Base-by-base conservation (phyloP, 2,329 filamentous ascomycete genomes). In the Gyromitra esculenta region DNA sequence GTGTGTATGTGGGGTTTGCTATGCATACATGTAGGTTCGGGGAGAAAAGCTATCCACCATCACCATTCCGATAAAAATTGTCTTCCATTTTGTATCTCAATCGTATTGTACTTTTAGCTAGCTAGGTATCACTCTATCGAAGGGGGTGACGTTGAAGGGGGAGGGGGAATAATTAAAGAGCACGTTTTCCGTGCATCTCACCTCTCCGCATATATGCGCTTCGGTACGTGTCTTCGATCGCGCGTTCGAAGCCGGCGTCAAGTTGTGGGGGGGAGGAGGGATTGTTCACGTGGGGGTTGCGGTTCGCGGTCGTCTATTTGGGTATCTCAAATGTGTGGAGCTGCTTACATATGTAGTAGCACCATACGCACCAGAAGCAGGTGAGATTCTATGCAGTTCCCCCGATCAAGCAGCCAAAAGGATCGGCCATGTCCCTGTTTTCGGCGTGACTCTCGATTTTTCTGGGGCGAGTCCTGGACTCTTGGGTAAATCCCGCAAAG, bases 401-500 rank as follows among this genome's bases (percentile, higher is more conserved):
- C 66, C 59, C 72, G 72, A 75, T 75, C 72, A 66, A 71, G 52
- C 52, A 75, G 43, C 59, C 21, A 54, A 75, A 75, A 59, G 52
- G 72, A 75, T 75, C 72, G 72, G 72, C 65, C 57, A 50, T 64
- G 72, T 70, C 72, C 68, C 72, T 75, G 72, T 75, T 70, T 71
- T 71, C 59, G 66, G 72, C 35, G 57, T 54, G 54, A 69, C 59
- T 52, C 45, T 74, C 63, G 70, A 43, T 48, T 54, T 60, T 66
- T 48, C 41, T 56, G 52, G 54, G 56, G 37, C 43, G 71, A 59
- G 62, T 67, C 57, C 63, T 67, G 64, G 64, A 67, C 64, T 67
- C 50, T 68, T 41, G 39, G 59, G 72, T 75, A 75, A 75, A 75
- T 75, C 65, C 65, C 72, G 66, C 72, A 75, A 75, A 75, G 72